Evolutionary conservation across 257 asterid species (phyloP).

Genomic region (Thymus quinquecostatus): DNA sequence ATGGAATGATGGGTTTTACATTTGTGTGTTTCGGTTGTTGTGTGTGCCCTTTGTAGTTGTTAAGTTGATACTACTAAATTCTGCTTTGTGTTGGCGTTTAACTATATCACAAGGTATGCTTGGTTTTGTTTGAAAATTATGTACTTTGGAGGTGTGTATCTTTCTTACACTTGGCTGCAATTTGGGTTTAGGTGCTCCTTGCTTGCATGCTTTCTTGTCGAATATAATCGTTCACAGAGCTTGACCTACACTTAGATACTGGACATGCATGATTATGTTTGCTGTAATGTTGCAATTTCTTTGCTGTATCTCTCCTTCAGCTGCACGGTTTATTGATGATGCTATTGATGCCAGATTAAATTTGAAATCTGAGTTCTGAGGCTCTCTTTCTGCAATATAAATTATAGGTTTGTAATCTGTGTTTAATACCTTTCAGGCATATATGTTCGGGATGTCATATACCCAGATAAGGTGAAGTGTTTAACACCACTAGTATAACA

Average conservation of each 20-base stretch:
- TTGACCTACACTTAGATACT: background rate
- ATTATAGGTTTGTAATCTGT: background rate
- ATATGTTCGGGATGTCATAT: background rate
- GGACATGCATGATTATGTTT: background rate
- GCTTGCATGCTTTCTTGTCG: background rate
- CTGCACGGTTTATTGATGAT: background rate
- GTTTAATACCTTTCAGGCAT: background rate
- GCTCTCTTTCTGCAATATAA: background rate
- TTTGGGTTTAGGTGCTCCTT: slow-evolving; percentile 14
- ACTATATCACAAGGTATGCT: background rate
- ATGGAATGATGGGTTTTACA: background rate
- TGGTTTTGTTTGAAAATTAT: slow-evolving; percentile 12
- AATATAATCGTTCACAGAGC: background rate
- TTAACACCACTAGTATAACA: background rate
- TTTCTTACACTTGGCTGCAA: background rate
- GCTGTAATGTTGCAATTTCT: background rate
- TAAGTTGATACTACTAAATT: no score
- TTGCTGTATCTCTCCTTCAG: background rate
- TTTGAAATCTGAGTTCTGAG: slow-evolving; percentile 2
- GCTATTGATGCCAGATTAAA: slow-evolving; percentile 10
- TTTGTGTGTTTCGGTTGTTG: background rate
- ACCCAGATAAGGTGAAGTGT: background rate
- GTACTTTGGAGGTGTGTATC: background rate
- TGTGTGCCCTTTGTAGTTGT: no score
- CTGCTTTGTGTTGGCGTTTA: background rate